Base-by-base conservation (phyloP, 208 protist genomes). In the Acanthamoeba sp. region DNA sequence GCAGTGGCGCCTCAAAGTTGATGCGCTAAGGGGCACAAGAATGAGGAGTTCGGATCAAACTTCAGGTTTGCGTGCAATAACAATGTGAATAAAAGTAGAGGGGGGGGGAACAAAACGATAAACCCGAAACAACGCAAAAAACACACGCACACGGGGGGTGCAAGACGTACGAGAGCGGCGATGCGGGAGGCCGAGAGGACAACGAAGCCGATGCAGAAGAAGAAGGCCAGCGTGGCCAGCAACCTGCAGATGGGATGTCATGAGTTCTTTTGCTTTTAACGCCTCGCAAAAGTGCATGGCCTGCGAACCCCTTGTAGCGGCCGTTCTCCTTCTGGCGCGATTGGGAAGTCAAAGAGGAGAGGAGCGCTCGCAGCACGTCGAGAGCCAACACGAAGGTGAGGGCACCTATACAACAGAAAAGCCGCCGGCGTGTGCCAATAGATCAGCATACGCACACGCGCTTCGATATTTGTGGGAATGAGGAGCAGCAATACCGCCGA, bases 401-500 rank as follows among this genome's bases (percentile, higher is more conserved):
- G 0, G 92, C 92, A 3, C 57, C 92, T 76, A 42, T n/a, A n/a
- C n/a, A n/a, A n/a, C n/a, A n/a, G n/a, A n/a, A n/a, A n/a, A n/a
- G n/a, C n/a, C n/a, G n/a, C n/a, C n/a, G n/a, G n/a, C n/a, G n/a
- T n/a, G n/a, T n/a, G n/a, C 50, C 18, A 55, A 55, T 24, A 76
- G 16, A 27, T 29, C 27, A 55, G 2, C n/a, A 48, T 55, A 87
- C 24, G 2, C 24, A 36, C 64, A n/a, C 32, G 12, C 7, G 45
- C 16, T 6, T 55, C 7, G 57, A 66, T 16, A 42, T 32, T 9
- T 2, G 27, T 38, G 36, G 69, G n/a, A 40, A 78, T 45, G 2
- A 12, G 16, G 42, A 78, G 38, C 14, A 45, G n/a, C 7, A 22
- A 50, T 40, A 91, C 84, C 84, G 29, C 62, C 95, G 14, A 99